A percentile compares a stretch with the other conserved stretches of the same genome.
These are phyloP conservation scores for Penicillium canariense DNA, from an alignment of 495 filamentous ascomycete species.

Conservation along the genomic window DNA sequence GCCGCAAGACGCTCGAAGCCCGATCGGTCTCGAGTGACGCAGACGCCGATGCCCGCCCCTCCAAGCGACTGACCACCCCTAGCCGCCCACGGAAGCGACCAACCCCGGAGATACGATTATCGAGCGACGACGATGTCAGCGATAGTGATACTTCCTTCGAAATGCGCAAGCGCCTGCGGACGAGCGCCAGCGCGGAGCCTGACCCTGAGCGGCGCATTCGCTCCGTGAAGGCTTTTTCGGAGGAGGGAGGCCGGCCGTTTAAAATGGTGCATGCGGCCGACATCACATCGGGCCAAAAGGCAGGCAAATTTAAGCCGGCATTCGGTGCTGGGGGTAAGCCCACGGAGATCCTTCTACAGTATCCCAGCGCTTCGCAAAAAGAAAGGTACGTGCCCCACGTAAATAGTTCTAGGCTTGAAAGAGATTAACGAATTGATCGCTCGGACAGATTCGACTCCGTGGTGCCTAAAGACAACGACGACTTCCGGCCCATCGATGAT, in stretches of 20 bases:
- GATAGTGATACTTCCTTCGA: conserved; percentile 48
- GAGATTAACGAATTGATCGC: conserved; percentile 6
- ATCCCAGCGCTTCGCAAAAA: conserved; percentile 65
- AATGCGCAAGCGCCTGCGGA: conserved; percentile 46
- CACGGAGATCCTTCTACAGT: conserved; percentile 60
- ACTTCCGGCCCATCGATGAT: conserved; percentile 83
- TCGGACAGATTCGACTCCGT: conserved; percentile 70
- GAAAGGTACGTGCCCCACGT: conserved; percentile 55
- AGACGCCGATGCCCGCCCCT: conserved; percentile 30
- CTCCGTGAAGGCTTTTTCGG: conserved; percentile 59
- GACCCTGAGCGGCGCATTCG: conserved; percentile 60
- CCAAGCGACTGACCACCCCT: conserved; percentile 38
- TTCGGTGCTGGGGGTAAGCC: conserved; percentile 49
- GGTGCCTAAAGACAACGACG: conserved; percentile 65
- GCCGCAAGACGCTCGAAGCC: conserved; percentile 30
- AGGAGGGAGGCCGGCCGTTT: conserved; percentile 49
- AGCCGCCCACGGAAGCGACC: conserved; percentile 44
- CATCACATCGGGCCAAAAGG: conserved; percentile 53
- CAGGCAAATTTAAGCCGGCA: conserved; percentile 45
- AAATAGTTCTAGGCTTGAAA: not conserved
- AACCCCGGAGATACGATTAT: conserved; percentile 46
- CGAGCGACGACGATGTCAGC: conserved; percentile 50
- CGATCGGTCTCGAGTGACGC: conserved; percentile 35
- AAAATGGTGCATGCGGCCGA: conserved; percentile 66
- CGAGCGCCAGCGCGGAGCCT: conserved; percentile 42